phyloP scores from a whole-genome alignment of 2,329 filamentous ascomycete genomes.

The Didymella exigua region DNA sequence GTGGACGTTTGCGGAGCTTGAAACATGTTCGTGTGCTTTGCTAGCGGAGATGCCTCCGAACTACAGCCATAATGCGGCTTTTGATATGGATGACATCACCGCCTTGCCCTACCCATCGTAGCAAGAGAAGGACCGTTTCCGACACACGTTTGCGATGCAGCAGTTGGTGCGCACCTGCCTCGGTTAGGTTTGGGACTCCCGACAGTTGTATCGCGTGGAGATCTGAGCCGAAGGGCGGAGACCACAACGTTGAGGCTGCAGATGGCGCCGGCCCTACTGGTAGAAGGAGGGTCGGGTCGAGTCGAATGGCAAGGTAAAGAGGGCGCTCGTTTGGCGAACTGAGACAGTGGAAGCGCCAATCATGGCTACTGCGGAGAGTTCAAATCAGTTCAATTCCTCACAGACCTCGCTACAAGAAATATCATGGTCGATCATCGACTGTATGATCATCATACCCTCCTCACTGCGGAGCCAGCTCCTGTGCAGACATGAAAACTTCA shows the following conservation, averaged over 20 bases:
- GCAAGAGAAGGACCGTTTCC: conserved; percentile 6
- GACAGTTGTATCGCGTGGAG: not conserved
- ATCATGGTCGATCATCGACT: not conserved
- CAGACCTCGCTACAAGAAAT: not conserved
- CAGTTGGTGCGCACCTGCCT: not conserved
- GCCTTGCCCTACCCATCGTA: conserved; percentile 1
- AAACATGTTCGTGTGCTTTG: not conserved
- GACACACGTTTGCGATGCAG: too few species aligned
- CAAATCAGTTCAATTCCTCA: not conserved
- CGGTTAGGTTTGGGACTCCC: not conserved
- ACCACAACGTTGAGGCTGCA: too few species aligned
- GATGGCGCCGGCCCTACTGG: too few species aligned
- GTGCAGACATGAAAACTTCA: not conserved
- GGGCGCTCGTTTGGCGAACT: too few species aligned
- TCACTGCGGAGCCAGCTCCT: not conserved
- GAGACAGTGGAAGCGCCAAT: too few species aligned
- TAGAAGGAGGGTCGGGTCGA: not conserved
- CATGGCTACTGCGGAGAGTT: too few species aligned
- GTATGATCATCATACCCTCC: not conserved
- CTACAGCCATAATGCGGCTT: not conserved
- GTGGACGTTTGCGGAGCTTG: not conserved
- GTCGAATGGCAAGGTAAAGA: too few species aligned
- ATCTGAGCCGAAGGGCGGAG: not conserved
- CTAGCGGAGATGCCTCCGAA: conserved; percentile 4
- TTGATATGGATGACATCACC: conserved; percentile 11